A percentile compares a stretch with the other conserved stretches of the same genome.
These are phyloP conservation scores for Aurantiochytrium sp. DNA, from an alignment of 108 stramenopile genomes.

Conservation along the genomic window DNA sequence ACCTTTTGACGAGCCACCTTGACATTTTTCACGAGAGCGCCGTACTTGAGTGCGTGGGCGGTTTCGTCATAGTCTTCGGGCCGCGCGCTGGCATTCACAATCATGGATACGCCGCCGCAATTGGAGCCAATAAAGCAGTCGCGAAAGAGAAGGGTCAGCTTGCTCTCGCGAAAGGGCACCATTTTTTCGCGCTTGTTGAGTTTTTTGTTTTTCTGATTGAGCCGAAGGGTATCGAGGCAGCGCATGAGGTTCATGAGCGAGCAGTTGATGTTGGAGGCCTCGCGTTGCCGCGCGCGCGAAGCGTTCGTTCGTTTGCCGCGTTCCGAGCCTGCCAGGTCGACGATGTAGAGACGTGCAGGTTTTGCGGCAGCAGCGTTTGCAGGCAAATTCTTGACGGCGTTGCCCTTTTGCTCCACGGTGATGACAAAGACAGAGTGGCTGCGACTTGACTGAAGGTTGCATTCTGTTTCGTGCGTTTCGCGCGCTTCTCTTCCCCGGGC, in stretches of 20 bases:
- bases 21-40: constrained; percentile 64
- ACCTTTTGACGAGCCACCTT: not conserved
- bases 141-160: constrained; percentile 92
- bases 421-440: constrained; percentile 71
- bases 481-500: constrained; percentile 21
- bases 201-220: constrained; percentile 37
- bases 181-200: constrained; percentile 30
- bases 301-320: constrained; percentile 71
- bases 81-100: constrained; percentile 81
- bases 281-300: constrained; percentile 70
- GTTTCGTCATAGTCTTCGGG: constrained; percentile 83
- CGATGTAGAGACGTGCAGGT: constrained; percentile 64
- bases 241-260: constrained; percentile 92
- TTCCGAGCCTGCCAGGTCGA: constrained; percentile 95
- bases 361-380: not conserved
- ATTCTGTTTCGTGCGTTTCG: constrained; percentile 57
- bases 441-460: constrained; percentile 80
- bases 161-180: constrained; percentile 90
- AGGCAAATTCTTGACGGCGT: not conserved
- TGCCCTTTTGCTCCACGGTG: not conserved
- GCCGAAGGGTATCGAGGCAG: constrained; percentile 75
- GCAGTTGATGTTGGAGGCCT: constrained; percentile 85
- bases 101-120: constrained; percentile 63
- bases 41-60: constrained; percentile 75
- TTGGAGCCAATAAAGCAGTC: constrained; percentile 60